phyloP scores from a whole-genome alignment of 2,329 filamentous ascomycete species.

The Trichoderma sp. region DNA sequence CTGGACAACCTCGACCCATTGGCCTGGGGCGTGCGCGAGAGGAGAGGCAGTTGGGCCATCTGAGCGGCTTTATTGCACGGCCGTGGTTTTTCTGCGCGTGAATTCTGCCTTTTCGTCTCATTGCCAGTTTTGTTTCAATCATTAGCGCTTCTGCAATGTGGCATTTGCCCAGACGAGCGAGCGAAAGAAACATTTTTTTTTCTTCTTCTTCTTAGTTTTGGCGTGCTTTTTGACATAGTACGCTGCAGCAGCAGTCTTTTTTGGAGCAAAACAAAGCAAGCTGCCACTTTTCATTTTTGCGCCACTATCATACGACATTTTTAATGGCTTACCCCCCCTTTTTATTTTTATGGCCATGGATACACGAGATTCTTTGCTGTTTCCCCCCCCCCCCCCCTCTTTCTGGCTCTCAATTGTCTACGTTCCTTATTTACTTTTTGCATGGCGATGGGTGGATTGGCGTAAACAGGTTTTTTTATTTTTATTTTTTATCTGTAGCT shows the following conservation, averaged over 20 bases:
- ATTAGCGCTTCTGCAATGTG: not conserved
- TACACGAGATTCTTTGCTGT: not conserved
- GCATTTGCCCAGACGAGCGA: slow-evolving; percentile 3
- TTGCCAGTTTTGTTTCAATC: not conserved
- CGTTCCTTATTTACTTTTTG: not conserved
- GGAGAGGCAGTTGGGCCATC: slow-evolving; percentile 73
- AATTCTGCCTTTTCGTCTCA: not conserved
- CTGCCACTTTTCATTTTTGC: not conserved
- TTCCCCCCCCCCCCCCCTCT: not conserved
- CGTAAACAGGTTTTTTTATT: not conserved
- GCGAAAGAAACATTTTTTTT: not conserved
- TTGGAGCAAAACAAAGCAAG: not conserved
- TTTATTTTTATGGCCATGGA: not conserved
- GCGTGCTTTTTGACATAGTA: not conserved
- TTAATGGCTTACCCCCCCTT: slow-evolving; percentile 7
- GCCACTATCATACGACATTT: slow-evolving; percentile 11
- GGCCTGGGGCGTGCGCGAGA: slow-evolving; percentile 68
- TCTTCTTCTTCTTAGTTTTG: not conserved
- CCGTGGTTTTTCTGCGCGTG: not conserved
- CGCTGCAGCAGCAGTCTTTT: not conserved
- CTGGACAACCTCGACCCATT: slow-evolving; percentile 62
- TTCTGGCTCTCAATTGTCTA: not conserved
- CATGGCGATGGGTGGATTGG: slow-evolving; percentile 16
- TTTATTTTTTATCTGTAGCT: not conserved
- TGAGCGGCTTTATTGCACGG: slow-evolving; percentile 37